These are phyloP conservation scores for Austroboletus rostrupii DNA, from an alignment of 1,284 basidiomycete genomes.

Conservation along the genomic window DNA sequence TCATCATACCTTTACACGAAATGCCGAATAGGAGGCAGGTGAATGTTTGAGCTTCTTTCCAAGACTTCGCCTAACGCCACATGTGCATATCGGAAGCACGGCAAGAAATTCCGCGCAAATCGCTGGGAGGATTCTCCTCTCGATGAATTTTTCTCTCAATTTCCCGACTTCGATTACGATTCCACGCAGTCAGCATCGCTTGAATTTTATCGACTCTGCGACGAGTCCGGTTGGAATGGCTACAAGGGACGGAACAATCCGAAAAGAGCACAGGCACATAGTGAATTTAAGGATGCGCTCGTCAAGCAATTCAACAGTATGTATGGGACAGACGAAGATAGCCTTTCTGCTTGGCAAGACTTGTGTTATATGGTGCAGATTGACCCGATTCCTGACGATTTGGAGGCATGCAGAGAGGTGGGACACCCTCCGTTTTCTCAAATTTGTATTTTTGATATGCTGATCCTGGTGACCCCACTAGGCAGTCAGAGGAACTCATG, in stretches of 20 bases:
- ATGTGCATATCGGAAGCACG: background rate
- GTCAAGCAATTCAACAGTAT: constrained; percentile 16
- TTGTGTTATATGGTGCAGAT: constrained; percentile 9
- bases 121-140: constrained; percentile 4
- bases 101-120: background rate
- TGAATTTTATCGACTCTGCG: constrained; percentile 22
- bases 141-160: no score
- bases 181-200: constrained; percentile 13
- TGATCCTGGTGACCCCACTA: background rate
- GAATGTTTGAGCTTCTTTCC: background rate
- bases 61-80: background rate
- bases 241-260: background rate
- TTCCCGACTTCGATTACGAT: constrained; percentile 12
- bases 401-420: constrained; percentile 12
- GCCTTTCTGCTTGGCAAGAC: constrained; percentile 9
- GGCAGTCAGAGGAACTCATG: constrained; percentile 3
- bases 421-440: background rate
- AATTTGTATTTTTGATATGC: background rate
- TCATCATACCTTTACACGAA: background rate
- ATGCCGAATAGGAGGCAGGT: background rate
- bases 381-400: constrained; percentile 7
- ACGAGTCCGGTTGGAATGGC: constrained; percentile 11
- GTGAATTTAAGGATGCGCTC: constrained; percentile 11
- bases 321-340: constrained; percentile 12
- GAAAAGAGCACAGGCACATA: background rate